Evolutionary conservation across 192 early-diverging fungal species (phyloP), one percentile per base, ranked within the genome.

Genomic region (Backusella tarrabulga): DNA sequence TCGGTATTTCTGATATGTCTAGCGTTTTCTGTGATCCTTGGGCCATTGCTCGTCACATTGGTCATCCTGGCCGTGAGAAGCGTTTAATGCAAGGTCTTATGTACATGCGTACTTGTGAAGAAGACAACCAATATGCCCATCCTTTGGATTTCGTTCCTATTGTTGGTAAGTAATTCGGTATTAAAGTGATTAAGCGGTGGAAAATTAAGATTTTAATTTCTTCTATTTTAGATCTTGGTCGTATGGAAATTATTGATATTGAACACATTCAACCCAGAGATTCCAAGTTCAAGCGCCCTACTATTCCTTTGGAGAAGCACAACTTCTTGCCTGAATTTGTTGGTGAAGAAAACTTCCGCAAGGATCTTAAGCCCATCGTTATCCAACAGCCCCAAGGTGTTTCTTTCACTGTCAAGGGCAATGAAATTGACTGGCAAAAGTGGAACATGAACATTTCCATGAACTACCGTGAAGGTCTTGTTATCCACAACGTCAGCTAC

Each of bases 351-450:
- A 79, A 80, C 38, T 72, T 63, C n/a, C 73, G 82, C 3, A 80
- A 80, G 50, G 82, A 83, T 72, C 32, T 83, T 42, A 83, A 83
- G 76, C 82, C 82, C 42, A 69, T 83, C 56, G 73, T 77, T n/a
- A 72, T 83, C 17, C 76, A 77, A 72, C 82, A 83, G 68, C 82
- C 82, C 17, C 71, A 83, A 67, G 82, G 82, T 75, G 82, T 83
- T 21, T 80, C 79, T 44, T 83, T 83, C 69, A 79, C 56, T 66
- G 79, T 83, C 17, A 72, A 80, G 34, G 82, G 82, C 32, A 80
- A 72, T n/a, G 79, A 80, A 54, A 83, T 83, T 42, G 78, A 79
- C 54, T 83, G 82, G 82, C 82, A 83, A 78, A 83, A 83, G 75
- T 83, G 79, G 79, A 83, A 83, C 46, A 74, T 83, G 73, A 76